Base-by-base conservation (phyloP, 148 eudicot species). In the Hydrangea macrophylla region DNA sequence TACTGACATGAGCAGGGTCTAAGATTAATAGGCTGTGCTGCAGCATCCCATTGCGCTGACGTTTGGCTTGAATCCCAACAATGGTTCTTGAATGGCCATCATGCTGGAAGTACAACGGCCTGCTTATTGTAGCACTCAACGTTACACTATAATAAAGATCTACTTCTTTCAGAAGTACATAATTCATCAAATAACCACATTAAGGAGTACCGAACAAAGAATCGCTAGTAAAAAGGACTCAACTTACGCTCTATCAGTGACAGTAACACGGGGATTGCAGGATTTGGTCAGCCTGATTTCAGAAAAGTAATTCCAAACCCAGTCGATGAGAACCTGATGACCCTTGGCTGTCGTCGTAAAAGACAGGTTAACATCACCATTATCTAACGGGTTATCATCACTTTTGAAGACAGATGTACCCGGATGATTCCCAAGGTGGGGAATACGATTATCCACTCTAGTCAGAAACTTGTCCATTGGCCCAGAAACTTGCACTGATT, bases 21-120 rank as follows among this genome's bases (percentile, higher is more conserved):
- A 94, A 72, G 60, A 94, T 82, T 69, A 94, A 75, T 60, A 94
- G 78, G 64, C 84, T 91, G 78, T 76, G 88, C 23, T 81, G 77
- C 70, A 80, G 79, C 44, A 15, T 42, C 54, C 99, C 93, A 45
- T 80, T 82, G 27, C 68, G 76, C 70, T 79, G 83, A 63, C 57
- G 78, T 77, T 75, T 87, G 64, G 72, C 78, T 78, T 94, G 97
- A 78, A 94, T 84, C 39, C 99, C 99, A 37, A 90, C 82, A 50
- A 94, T 91, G 65, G 99, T 94, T 79, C 99, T 85, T 73, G 99
- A 94, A 72, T 94, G 99, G 44, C 99, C 99, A 44, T 90, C 76
- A 74, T 94, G 97, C 74, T 94, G 99, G 79, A 94, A 90, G 75
- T 94, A 94, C 82, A 90, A 76, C 25, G 97, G 99, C 89, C 99